Conservation (phyloP, 2,329 filamentous ascomycete genomes). For the Monilinia laxa region DNA sequence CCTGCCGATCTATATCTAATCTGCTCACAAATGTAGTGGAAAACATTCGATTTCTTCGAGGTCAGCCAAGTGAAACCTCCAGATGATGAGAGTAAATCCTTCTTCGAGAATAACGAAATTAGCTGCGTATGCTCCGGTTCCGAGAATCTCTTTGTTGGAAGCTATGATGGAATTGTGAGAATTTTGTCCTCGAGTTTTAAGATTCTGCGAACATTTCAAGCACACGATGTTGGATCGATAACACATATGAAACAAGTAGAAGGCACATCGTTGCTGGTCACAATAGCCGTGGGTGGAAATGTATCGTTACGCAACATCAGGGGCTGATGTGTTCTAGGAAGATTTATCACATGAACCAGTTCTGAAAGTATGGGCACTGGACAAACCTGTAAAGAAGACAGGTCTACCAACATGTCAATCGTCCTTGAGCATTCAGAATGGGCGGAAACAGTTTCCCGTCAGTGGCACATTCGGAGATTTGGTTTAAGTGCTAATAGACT, state of each 20-base stretch:
- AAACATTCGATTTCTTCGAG: conserved; percentile 99
- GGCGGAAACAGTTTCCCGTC: conserved; percentile 88
- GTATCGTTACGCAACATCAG: neutral
- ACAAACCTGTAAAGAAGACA: conserved; percentile 92
- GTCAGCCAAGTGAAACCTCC: conserved; percentile 76
- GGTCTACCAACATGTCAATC: conserved; percentile 85
- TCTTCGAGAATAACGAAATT: conserved; percentile 81
- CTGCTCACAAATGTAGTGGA: conserved; percentile 62
- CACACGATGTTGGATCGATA: conserved; percentile 75
- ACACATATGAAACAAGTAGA: conserved; percentile 92
- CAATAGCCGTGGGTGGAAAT: conserved; percentile 58
- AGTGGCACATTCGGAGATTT: conserved; percentile 35
- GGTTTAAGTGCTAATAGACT: neutral
- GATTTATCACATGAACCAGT: conserved; percentile 84
- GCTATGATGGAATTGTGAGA: conserved; percentile 79
- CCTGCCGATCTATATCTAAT: neutral
- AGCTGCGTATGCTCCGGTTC: conserved; percentile 83
- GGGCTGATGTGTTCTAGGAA: conserved; percentile 56
- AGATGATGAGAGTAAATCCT: conserved; percentile 73
- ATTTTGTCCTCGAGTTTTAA: conserved; percentile 88
- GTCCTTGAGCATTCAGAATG: conserved; percentile 83
- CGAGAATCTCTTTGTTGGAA: conserved; percentile 85
- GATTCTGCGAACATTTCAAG: conserved; percentile 80
- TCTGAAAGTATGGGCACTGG: conserved; percentile 95
- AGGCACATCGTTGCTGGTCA: conserved; percentile 81